Evolutionary conservation across 331 rosid genomes (phyloP).

Genomic region (Acacia pycnantha): DNA sequence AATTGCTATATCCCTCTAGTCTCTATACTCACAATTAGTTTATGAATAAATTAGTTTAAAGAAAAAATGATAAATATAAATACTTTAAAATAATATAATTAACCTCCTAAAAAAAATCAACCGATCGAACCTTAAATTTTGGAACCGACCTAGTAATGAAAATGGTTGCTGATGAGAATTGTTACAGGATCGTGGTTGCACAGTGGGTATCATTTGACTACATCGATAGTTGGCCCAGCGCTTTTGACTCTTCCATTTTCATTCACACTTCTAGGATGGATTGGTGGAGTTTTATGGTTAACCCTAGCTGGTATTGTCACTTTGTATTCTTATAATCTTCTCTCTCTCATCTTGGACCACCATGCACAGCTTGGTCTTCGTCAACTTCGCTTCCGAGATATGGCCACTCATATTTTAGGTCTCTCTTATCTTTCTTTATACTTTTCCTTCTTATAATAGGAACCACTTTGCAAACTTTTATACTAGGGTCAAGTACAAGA

Average conservation of each 20-base stretch:
- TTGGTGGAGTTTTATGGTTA: conserved; percentile 61
- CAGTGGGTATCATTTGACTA: conserved; percentile 80
- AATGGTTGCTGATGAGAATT: too few relatives aligned
- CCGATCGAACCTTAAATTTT: too few relatives aligned
- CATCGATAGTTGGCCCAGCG: conserved; percentile 69
- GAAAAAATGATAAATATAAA: too few relatives aligned
- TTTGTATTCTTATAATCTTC: conserved; percentile 76
- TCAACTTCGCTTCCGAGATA: conserved; percentile 70
- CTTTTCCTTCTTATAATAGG: too few relatives aligned
- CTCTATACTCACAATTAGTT: too few relatives aligned
- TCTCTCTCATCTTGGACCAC: conserved; percentile 64
- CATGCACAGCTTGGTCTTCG: conserved; percentile 66
- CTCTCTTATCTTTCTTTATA: not conserved
- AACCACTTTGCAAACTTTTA: not conserved
- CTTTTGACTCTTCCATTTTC: conserved; percentile 69
- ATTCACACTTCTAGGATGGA: conserved; percentile 66
- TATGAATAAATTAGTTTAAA: too few relatives aligned
- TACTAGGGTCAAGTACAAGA: too few relatives aligned
- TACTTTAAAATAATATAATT: too few relatives aligned
- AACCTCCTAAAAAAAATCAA: too few relatives aligned
- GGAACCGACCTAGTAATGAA: too few relatives aligned
- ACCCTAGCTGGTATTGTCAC: conserved; percentile 42
- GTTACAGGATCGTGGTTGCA: conserved; percentile 76
- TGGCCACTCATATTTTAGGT: conserved; percentile 72
- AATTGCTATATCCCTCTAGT: too few relatives aligned